Percentiles rank a stretch among this genome's conserved stretches.
These are phyloP conservation scores for Phytophthora colocasiae DNA, from an alignment of 352 stramenopile species.

Conservation along the genomic window DNA sequence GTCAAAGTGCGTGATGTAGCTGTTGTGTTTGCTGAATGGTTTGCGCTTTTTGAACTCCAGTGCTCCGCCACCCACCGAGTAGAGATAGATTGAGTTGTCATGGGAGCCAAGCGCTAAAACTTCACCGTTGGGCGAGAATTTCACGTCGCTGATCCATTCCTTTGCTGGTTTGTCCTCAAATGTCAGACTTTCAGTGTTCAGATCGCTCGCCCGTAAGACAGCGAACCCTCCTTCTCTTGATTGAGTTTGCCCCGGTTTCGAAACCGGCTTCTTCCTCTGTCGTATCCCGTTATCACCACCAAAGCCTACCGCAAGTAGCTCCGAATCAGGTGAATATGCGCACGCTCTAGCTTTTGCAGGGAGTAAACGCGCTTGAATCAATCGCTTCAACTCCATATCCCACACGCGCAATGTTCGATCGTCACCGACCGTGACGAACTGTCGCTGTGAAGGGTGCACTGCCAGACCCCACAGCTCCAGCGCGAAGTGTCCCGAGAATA, in stretches of 20 bases:
- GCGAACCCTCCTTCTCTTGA: slow-evolving; percentile 60
- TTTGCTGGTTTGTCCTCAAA: slow-evolving; percentile 73
- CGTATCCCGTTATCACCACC: slow-evolving; percentile 67
- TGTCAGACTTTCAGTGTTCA: slow-evolving; percentile 32
- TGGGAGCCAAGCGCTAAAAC: slow-evolving; percentile 72
- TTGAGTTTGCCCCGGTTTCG: slow-evolving; percentile 28
- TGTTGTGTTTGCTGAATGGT: slow-evolving; percentile 84
- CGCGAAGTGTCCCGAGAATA: slow-evolving; percentile 74
- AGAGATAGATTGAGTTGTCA: slow-evolving; percentile 79
- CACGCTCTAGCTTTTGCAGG: slow-evolving; percentile 73
- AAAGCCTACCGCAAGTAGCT: slow-evolving; percentile 85
- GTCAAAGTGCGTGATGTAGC: slow-evolving; percentile 86
- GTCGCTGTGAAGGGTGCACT: slow-evolving; percentile 62
- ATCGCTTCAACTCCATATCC: slow-evolving; percentile 70
- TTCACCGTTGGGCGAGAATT: slow-evolving; percentile 66
- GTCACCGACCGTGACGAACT: slow-evolving; percentile 82
- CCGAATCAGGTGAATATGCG: slow-evolving; percentile 87
- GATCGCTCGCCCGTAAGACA: slow-evolving; percentile 39
- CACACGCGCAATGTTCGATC: slow-evolving; percentile 86
- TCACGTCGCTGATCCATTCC: slow-evolving; percentile 83
- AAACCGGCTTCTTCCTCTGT: slow-evolving; percentile 28
- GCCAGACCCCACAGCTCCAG: slow-evolving; percentile 86
- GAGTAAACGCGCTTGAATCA: slow-evolving; percentile 47
- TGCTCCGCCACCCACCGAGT: slow-evolving; percentile 38
- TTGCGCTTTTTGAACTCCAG: slow-evolving; percentile 64